Percentiles rank a stretch among this genome's conserved stretches.
Evolutionary conservation across 1,139 yeast species (phyloP).

Genomic region (Entelexis paramagnoliae): DNA sequence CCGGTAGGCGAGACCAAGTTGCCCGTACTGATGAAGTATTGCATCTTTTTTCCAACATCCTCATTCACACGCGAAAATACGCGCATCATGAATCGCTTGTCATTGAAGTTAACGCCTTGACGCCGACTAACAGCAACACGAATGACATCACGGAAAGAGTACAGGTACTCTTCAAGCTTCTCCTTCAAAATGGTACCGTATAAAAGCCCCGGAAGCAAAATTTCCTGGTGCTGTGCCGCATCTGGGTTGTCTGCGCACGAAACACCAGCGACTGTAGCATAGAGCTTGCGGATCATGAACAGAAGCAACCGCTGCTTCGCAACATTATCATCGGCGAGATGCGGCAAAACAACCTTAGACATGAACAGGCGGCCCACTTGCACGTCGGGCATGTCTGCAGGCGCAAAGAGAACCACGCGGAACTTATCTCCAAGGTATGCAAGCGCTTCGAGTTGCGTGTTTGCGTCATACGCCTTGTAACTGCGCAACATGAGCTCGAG

Average conservation of each 20-base stretch:
- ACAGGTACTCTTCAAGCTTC: constrained; percentile 86
- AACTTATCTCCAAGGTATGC: constrained; percentile 94
- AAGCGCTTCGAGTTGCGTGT: constrained; percentile 76
- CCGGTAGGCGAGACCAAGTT: constrained; percentile 95
- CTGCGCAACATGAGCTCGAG: constrained; percentile 82
- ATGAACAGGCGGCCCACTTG: constrained; percentile 86
- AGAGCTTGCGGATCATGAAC: constrained; percentile 91
- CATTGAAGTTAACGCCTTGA: constrained; percentile 70
- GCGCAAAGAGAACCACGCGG: constrained; percentile 82
- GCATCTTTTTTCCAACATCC: constrained; percentile 88
- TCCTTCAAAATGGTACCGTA: constrained; percentile 96
- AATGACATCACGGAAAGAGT: constrained; percentile 59
- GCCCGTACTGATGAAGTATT: constrained; percentile 93
- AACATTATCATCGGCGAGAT: constrained; percentile 40
- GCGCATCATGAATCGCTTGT: constrained; percentile 69
- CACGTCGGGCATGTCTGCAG: constrained; percentile 77
- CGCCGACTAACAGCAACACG: constrained; percentile 75
- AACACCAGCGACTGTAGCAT: constrained; percentile 91
- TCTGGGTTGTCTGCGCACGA: constrained; percentile 98
- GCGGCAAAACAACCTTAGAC: constrained; percentile 78
- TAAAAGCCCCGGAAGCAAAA: constrained; percentile 86
- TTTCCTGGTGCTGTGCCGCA: constrained; percentile 98
- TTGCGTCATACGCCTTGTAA: constrained; percentile 67
- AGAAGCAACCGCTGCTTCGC: constrained; percentile 81
- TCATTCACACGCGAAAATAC: constrained; percentile 76